Conservation (phyloP, 345 rosid genomes). For the Camelina laxa region DNA sequence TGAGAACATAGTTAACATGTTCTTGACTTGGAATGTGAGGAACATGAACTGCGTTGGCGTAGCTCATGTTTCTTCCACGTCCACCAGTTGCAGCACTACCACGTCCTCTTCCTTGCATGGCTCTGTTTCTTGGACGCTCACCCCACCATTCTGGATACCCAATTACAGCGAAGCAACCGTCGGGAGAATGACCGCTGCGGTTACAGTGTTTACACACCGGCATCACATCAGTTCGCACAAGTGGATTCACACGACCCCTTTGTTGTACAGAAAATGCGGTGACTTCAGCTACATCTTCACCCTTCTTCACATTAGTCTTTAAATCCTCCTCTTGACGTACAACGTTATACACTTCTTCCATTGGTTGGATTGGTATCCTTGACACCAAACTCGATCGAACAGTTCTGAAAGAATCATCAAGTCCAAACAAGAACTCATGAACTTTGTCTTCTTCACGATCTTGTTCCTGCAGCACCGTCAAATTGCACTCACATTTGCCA, state of each 20-base stretch:
- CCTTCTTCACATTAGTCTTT: accelerated
- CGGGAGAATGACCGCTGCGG: accelerated
- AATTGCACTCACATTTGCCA: neutral
- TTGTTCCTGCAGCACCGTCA: neutral
- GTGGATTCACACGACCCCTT: too few relatives aligned
- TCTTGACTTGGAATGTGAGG: neutral
- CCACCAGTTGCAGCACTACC: neutral
- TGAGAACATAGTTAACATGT: neutral
- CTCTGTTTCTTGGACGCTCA: neutral
- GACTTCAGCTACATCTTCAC: neutral
- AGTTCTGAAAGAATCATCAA: neutral
- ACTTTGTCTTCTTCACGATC: neutral
- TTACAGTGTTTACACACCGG: neutral
- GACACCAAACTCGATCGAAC: neutral
- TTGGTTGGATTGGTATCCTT: neutral
- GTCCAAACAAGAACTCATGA: neutral
- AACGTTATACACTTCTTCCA: neutral
- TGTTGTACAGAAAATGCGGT: neutral
- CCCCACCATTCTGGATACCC: neutral
- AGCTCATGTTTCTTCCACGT: neutral
- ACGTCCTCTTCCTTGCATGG: neutral
- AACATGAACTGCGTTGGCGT: neutral
- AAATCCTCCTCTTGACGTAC: neutral
- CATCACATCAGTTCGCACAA: too few relatives aligned
- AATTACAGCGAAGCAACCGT: neutral